Percentiles rank a stretch among this genome's conserved stretches.
Evolutionary conservation across 164 flowering plant genomes (phyloP).

Genomic region (Litsea cubeba): DNA sequence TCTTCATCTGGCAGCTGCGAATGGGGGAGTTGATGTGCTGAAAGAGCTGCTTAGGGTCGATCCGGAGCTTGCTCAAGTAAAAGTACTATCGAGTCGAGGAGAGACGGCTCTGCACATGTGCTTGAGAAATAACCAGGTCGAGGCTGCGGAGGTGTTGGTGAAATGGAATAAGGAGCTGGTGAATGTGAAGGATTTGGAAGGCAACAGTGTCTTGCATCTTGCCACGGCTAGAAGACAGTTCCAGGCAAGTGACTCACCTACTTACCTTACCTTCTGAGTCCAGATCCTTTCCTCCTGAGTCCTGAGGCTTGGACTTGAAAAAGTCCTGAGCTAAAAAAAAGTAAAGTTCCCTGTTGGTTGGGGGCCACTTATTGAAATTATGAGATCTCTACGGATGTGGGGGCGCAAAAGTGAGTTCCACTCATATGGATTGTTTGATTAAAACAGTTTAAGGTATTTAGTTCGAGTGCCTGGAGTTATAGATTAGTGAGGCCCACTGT

Average conservation of each 20-base stretch:
- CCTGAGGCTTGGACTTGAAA: too few species aligned
- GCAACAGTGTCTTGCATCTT: not conserved
- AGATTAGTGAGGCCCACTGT: too few species aligned
- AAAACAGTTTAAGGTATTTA: too few species aligned
- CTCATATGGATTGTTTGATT: too few species aligned
- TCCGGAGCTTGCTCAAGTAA: not conserved
- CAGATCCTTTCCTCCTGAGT: too few species aligned
- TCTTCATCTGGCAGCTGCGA: slow-evolving; percentile 1
- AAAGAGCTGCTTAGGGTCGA: not conserved
- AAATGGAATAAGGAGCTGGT: not conserved
- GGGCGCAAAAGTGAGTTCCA: too few species aligned
- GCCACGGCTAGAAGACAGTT: not conserved
- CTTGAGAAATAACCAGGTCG: not conserved
- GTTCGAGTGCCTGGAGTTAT: too few species aligned
- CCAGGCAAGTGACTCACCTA: not conserved
- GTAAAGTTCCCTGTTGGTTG: too few species aligned
- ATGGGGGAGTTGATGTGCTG: not conserved
- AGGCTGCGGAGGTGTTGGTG: not conserved
- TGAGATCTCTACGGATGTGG: too few species aligned
- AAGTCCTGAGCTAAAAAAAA: too few species aligned
- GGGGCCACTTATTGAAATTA: too few species aligned
- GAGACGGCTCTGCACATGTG: slow-evolving; percentile 1
- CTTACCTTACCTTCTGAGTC: too few species aligned
- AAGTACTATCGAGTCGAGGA: not conserved
- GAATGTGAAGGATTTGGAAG: not conserved